phyloP scores from a whole-genome alignment of 805 yeast species.

The Candida mattraensis region DNA sequence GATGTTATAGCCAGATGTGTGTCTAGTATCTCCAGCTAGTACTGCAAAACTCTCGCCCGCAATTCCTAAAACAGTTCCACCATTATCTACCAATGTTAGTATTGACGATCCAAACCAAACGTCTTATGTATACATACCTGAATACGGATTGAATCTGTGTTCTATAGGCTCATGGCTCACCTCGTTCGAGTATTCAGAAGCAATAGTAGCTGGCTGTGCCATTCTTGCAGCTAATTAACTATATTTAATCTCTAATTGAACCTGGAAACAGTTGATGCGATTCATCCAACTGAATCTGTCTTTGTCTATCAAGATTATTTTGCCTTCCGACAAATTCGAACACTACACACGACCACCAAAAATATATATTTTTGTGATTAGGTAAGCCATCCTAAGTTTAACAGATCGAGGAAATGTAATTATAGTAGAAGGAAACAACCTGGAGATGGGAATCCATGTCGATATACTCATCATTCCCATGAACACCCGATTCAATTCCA shows the following conservation, averaged over 20 bases:
- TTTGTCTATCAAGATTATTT: conserved; percentile 6
- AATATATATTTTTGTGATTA: not conserved
- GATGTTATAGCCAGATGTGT: conserved; percentile 88
- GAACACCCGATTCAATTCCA: conserved; percentile 41
- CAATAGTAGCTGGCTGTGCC: conserved; percentile 42
- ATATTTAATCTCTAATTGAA: too few relatives aligned
- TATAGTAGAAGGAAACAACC: conserved; percentile 54
- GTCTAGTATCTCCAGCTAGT: conserved; percentile 98
- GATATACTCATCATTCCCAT: conserved; percentile 64
- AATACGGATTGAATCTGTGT: conserved; percentile 88
- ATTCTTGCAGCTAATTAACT: conserved; percentile 5
- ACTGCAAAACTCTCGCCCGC: conserved; percentile 98
- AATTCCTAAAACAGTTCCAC: conserved; percentile 96
- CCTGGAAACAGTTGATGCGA: too few relatives aligned
- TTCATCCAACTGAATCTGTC: too few relatives aligned
- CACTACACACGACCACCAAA: not conserved
- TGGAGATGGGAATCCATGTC: conserved; percentile 59
- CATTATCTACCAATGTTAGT: conserved; percentile 58
- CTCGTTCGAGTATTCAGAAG: conserved; percentile 67
- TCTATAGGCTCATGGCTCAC: conserved; percentile 67
- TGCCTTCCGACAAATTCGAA: conserved; percentile 12
- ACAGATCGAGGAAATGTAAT: conserved; percentile 34
- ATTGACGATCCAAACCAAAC: not conserved
- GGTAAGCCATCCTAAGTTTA: not conserved
- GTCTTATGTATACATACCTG: conserved; percentile 38